Evolutionary conservation across 441 rosid genomes (phyloP).

Genomic region (Populus trichocarpa): DNA sequence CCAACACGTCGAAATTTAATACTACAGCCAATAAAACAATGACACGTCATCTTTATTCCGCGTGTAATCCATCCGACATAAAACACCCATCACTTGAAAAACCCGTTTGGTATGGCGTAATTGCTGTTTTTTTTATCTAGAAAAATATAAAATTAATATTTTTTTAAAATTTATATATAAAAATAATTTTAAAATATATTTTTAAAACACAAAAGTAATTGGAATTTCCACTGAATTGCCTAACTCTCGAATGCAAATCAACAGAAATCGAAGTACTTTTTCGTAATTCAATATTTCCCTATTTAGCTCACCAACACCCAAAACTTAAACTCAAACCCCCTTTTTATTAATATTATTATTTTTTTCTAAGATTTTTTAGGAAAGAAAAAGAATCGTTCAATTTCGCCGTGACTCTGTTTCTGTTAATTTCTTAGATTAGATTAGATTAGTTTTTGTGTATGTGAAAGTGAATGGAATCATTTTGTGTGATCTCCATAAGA

Average conservation of each 20-base stretch:
- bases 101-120: too few relatives aligned
- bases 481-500: background rate
- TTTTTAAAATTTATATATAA: too few relatives aligned
- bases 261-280: background rate
- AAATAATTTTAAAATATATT: too few relatives aligned
- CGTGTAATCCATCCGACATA: background rate
- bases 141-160: too few relatives aligned
- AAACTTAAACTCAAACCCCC: background rate
- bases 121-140: too few relatives aligned
- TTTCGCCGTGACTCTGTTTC: background rate
- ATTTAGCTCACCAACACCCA: background rate
- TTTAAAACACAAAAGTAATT: background rate
- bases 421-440: background rate
- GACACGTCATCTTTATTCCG: conserved; percentile 24
- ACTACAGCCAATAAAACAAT: conserved; percentile 5
- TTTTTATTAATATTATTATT: background rate
- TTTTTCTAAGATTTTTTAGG: background rate
- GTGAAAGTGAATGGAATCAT: background rate
- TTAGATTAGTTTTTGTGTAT: conserved; percentile 5
- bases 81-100: background rate
- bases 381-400: background rate
- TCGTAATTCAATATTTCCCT: background rate
- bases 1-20: conserved; percentile 17
- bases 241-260: background rate
- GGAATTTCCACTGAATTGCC: conserved; percentile 7